Base-by-base conservation (phyloP, 768 basidiomycete species). In the Psilocybe azurescens region DNA sequence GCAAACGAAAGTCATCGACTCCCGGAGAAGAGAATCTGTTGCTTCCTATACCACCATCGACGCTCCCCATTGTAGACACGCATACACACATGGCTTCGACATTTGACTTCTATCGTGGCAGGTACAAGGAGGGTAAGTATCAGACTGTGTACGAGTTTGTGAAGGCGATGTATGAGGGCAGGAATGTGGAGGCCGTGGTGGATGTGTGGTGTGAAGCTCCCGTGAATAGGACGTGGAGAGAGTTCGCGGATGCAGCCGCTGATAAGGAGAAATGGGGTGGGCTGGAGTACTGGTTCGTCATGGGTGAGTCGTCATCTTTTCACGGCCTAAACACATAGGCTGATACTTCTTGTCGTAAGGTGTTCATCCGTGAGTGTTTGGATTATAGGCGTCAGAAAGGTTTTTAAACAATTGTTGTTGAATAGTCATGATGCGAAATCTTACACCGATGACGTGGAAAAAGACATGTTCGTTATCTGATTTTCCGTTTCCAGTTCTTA, bases 191-290 rank as follows among this genome's bases (percentile, higher is more conserved):
- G 56, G 82, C 87, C 5, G 81, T 95, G 56, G 86, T 95, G 5
- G 94, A 95, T 66, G 94, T 95, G 2, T 95, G 91, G 89, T 95
- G 94, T 66, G 94, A 94, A 69, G 90, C 89, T 0, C 90, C 93
- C 0, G 86, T 92, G 13, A 77, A 77, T 62, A 76, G 64, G 36
- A 18, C 78, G 6, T 94, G 91, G 91, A 84, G 78, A 66, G 89
- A 89, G 62, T 78, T 91, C 48, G 93, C 93, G 1, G 89, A 93
- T 72, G 86, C 88, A 1, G 90, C 90, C 2, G 30, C 88, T 60
- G 80, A 77, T 0, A 78, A 84, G 57, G 82, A 83, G 53, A 78
- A 79, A 47, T 94, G 92, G 93, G 83, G 81, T 20, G 89, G 86
- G 0, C 74, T 91, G 28, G 83, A 86, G 56, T 94, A 95, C 72